Percentiles rank a stretch among this genome's conserved stretches.
Conservation (phyloP, 2,329 filamentous ascomycete species). For the Stagonosporopsis tanaceti region DNA sequence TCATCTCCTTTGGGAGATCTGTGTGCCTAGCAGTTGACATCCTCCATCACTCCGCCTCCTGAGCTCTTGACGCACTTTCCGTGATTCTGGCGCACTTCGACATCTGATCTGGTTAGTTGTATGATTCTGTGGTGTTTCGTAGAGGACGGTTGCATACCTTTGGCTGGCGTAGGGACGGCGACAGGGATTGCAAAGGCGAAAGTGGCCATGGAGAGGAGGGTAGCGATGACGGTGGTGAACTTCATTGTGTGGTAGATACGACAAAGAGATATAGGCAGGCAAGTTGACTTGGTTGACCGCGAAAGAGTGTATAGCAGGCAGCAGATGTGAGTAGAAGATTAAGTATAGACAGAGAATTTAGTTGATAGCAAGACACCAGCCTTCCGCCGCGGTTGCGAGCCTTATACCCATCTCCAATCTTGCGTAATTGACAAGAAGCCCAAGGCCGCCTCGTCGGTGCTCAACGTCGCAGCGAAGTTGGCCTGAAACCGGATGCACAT, state of each 20-base stretch:
- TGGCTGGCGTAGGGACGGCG: conserved; percentile 36
- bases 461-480: conserved; percentile 15
- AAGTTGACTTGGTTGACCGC: conserved; percentile 25
- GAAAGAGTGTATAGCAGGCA: conserved; percentile 39
- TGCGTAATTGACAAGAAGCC: conserved; percentile 18
- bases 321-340: not conserved
- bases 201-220: conserved; percentile 47
- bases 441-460: conserved; percentile 10
- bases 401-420: conserved; percentile 35
- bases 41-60: conserved; percentile 31
- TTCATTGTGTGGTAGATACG: conserved; percentile 39
- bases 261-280: not conserved
- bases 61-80: conserved; percentile 45
- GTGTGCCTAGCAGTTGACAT: conserved; percentile 30
- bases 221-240: conserved; percentile 44
- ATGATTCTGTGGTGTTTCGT: not conserved
- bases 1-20: not conserved
- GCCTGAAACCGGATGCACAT: conserved; percentile 45
- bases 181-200: conserved; percentile 44
- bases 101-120: conserved; percentile 30
- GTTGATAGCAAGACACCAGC: conserved; percentile 10
- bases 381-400: conserved; percentile 24
- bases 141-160: conserved; percentile 27
- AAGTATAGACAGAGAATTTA: conserved; percentile 26
- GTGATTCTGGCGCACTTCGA: conserved; percentile 45